A percentile compares a stretch with the other conserved stretches of the same genome.
These are phyloP conservation scores for Nepenthes gracilis DNA, from an alignment of 148 eudicot species.

Conservation along the genomic window DNA sequence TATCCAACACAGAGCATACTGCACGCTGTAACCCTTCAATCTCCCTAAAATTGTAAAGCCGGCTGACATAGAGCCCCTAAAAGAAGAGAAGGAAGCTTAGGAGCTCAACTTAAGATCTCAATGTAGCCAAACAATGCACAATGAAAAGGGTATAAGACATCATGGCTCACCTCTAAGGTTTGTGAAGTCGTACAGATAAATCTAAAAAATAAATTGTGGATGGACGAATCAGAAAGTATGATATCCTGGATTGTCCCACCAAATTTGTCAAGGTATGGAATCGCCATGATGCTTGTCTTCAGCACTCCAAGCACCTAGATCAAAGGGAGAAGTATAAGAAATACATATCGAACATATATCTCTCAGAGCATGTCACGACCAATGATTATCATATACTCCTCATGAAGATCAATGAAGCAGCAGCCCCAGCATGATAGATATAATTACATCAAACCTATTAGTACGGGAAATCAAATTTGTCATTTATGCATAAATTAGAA, in stretches of 20 bases:
- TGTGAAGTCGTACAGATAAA: constrained; percentile 70
- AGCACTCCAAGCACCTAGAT: constrained; percentile 65
- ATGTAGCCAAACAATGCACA: neutral
- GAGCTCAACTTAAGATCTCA: neutral
- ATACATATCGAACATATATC: neutral
- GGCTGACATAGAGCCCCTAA: constrained; percentile 65
- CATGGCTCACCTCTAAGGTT: constrained; percentile 55
- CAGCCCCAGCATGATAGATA: too few species aligned
- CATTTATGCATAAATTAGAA: too few species aligned
- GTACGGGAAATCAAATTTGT: too few species aligned
- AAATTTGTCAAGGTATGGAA: constrained; percentile 39
- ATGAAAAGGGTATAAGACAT: neutral
- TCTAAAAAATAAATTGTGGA: constrained; percentile 67
- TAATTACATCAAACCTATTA: too few species aligned
- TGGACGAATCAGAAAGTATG: constrained; percentile 64
- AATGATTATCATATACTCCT: too few species aligned
- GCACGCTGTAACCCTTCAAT: constrained; percentile 74
- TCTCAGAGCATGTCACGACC: neutral
- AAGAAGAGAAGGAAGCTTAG: neutral
- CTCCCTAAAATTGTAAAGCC: constrained; percentile 60
- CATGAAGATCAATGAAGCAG: too few species aligned
- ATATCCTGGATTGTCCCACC: constrained; percentile 52
- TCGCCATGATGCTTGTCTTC: constrained; percentile 40
- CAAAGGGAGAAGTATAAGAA: constrained; percentile 3
- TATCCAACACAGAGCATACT: constrained; percentile 54